Conservation (phyloP, 305 asterid genomes). For the Plantago rigida region DNA sequence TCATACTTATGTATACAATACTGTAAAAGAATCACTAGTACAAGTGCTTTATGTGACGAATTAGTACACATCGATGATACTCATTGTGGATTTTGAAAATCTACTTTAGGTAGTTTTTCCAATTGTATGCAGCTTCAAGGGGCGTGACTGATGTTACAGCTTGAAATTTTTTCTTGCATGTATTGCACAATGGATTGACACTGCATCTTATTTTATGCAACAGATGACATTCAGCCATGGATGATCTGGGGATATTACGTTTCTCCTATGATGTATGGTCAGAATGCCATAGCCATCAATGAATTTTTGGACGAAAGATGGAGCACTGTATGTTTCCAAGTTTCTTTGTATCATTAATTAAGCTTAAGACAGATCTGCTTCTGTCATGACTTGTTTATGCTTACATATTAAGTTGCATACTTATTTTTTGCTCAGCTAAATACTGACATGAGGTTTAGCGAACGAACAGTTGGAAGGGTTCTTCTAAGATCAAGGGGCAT, state of each 20-base stretch:
- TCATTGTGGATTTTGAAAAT: no score
- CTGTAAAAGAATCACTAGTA: no score
- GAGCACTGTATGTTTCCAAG: slow-evolving; percentile 56
- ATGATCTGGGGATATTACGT: slow-evolving; percentile 70
- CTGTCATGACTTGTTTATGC: slow-evolving; percentile 3
- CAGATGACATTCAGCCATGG: slow-evolving; percentile 83
- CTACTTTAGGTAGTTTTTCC: no score
- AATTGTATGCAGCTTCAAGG: no score
- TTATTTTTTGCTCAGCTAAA: slow-evolving; percentile 43
- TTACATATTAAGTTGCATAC: slow-evolving; percentile 12
- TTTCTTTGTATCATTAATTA: slow-evolving; percentile 7
- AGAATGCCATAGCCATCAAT: slow-evolving; percentile 76
- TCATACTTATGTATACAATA: no score
- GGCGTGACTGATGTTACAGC: no score
- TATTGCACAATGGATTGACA: no score
- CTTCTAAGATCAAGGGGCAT: slow-evolving; percentile 79
- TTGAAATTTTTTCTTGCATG: not conserved
- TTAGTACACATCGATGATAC: no score
- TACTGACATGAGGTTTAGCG: slow-evolving; percentile 40
- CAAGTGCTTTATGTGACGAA: no score
- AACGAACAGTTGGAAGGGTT: slow-evolving; percentile 72
- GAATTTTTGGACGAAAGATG: slow-evolving; percentile 80
- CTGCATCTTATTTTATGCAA: not conserved
- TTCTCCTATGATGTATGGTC: slow-evolving; percentile 88
- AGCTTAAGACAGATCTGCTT: slow-evolving; percentile 2